Evolutionary conservation across 2,329 filamentous ascomycete genomes (phyloP).

Genomic region (Cordyceps fumosorosea): DNA sequence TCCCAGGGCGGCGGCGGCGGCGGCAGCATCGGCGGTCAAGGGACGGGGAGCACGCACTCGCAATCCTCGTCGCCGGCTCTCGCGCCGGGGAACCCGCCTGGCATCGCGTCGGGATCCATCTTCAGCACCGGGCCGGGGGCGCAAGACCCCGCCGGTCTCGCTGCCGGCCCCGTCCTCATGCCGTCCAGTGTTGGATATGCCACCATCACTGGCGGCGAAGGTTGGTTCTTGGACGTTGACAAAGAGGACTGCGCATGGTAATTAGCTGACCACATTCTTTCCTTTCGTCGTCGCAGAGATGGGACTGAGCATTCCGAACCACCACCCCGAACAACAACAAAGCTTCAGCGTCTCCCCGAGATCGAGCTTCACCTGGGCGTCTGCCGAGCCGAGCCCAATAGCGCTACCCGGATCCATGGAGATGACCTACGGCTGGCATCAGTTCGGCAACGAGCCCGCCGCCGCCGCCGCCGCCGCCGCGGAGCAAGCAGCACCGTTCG

Average conservation of each 20-base stretch:
- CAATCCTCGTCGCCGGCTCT: constrained; percentile 39
- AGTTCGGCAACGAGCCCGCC: neutral
- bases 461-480: neutral
- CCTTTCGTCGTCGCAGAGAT: neutral
- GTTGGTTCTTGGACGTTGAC: neutral
- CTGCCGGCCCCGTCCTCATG: neutral
- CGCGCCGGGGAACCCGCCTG: constrained; percentile 30
- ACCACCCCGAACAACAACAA: neutral
- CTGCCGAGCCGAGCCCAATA: constrained; percentile 1
- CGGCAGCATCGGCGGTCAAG: constrained; percentile 23
- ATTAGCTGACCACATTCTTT: neutral
- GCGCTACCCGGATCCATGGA: constrained; percentile 3
- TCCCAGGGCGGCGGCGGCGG: constrained; percentile 24
- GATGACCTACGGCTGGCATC: neutral
- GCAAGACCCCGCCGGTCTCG: neutral
- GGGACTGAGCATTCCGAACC: neutral
- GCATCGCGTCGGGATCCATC: constrained; percentile 18
- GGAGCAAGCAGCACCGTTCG: neutral
- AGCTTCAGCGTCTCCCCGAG: neutral
- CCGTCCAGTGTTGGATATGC: neutral
- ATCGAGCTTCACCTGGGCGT: constrained; percentile 1
- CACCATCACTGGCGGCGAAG: neutral
- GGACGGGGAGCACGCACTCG: constrained; percentile 34
- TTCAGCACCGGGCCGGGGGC: neutral
- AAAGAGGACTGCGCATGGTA: no score